Percentiles rank a stretch among this genome's conserved stretches.
Conservation (phyloP, 2,329 filamentous ascomycete species). For the Colletotrichum trifolii region DNA sequence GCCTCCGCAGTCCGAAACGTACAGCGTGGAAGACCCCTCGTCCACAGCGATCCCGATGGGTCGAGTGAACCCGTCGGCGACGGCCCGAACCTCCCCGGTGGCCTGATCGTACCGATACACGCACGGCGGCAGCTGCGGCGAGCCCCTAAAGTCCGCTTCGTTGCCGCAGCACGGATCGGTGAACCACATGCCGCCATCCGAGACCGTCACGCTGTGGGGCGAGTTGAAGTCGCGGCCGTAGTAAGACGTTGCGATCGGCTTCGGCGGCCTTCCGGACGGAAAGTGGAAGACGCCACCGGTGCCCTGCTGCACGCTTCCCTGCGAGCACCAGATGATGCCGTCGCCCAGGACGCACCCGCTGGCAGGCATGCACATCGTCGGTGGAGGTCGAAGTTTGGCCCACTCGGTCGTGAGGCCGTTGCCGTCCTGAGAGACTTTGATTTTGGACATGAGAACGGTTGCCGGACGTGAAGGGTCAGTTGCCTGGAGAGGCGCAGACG, state of each 20-base stretch:
- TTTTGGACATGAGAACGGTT: slow-evolving; percentile 57
- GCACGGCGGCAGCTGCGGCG: slow-evolving; percentile 57
- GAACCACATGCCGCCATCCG: slow-evolving; percentile 59
- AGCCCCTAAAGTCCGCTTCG: slow-evolving; percentile 55
- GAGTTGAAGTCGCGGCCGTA: slow-evolving; percentile 60
- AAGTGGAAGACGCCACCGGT: slow-evolving; percentile 36
- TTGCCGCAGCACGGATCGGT: slow-evolving; percentile 59
- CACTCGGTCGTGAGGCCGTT: slow-evolving; percentile 49
- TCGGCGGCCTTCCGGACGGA: slow-evolving; percentile 40
- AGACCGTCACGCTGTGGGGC: slow-evolving; percentile 53
- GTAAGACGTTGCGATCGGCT: slow-evolving; percentile 54
- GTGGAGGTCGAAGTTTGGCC: slow-evolving; percentile 55
- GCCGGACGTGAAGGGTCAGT: slow-evolving; percentile 50
- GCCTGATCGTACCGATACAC: slow-evolving; percentile 58
- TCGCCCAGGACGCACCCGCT: slow-evolving; percentile 54
- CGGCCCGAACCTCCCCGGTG: slow-evolving; percentile 54
- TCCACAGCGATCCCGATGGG: slow-evolving; percentile 56
- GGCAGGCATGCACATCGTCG: slow-evolving; percentile 56
- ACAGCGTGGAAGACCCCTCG: slow-evolving; percentile 51
- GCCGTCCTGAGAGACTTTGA: slow-evolving; percentile 47
- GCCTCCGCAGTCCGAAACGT: slow-evolving; percentile 54
- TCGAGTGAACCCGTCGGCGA: slow-evolving; percentile 58
- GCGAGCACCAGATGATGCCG: slow-evolving; percentile 55
- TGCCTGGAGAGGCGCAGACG: slow-evolving; percentile 55
- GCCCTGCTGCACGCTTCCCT: slow-evolving; percentile 44